phyloP scores from a whole-genome alignment of 1,284 basidiomycete genomes.

The Rhodotorula mucilaginosa region DNA sequence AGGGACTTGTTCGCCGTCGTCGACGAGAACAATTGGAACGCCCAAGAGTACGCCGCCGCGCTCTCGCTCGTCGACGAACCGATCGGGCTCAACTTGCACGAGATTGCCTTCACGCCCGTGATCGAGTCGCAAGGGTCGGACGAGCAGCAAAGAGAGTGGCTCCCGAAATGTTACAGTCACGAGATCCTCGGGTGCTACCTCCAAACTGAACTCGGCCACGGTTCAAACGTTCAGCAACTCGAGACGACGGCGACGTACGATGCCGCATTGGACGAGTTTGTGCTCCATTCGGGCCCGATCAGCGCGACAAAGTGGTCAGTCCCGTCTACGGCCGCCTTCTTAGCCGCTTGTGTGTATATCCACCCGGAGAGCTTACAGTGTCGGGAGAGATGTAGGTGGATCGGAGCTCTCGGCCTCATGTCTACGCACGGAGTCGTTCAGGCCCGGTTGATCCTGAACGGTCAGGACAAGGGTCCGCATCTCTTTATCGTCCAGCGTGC shows the following conservation, averaged over 20 bases:
- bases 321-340: background rate
- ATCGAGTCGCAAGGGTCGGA: constrained; percentile 32
- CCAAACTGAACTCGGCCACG: constrained; percentile 62
- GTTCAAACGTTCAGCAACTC: constrained; percentile 64
- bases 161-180: constrained; percentile 50
- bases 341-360: too few relatives aligned
- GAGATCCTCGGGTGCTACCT: constrained; percentile 46
- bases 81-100: constrained; percentile 59
- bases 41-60: constrained; percentile 50
- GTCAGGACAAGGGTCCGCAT: constrained; percentile 69
- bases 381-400: constrained; percentile 59
- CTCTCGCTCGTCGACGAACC: constrained; percentile 55
- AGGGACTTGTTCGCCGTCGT: constrained; percentile 61
- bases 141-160: constrained; percentile 52
- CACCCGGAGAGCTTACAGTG: background rate
- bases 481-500: constrained; percentile 65
- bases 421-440: constrained; percentile 76
- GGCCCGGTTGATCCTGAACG: constrained; percentile 68
- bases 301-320: constrained; percentile 82
- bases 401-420: constrained; percentile 67
- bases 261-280: constrained; percentile 65
- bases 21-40: constrained; percentile 58
- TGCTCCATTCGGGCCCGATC: constrained; percentile 71
- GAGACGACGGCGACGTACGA: constrained; percentile 78
- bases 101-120: constrained; percentile 49